phyloP scores from a whole-genome alignment of 495 filamentous ascomycete genomes.

The Penicillium lividum region DNA sequence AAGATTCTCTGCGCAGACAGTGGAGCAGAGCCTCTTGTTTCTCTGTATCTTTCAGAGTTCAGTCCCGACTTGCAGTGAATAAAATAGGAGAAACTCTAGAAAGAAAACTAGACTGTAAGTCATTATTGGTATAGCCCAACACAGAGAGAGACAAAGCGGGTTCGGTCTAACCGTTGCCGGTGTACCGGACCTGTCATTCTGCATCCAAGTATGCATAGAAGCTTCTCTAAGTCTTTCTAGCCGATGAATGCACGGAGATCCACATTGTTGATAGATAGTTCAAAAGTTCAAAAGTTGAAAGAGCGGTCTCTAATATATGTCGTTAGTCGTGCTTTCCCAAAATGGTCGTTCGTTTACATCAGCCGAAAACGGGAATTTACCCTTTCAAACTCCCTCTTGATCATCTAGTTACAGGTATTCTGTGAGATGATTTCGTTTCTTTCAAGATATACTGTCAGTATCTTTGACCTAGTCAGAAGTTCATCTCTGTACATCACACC shows the following conservation, averaged over 20 bases:
- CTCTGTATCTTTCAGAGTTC: background rate
- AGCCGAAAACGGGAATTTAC: background rate
- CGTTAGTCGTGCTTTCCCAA: background rate
- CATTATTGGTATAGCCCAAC: conserved; percentile 13
- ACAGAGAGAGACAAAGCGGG: conserved; percentile 10
- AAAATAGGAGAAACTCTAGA: conserved; percentile 20
- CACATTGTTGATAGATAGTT: too few relatives aligned
- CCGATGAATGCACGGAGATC: background rate
- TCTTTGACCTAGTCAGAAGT: conserved; percentile 26
- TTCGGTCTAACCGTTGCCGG: conserved; percentile 23
- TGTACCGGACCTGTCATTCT: conserved; percentile 23
- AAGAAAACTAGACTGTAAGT: conserved; percentile 18
- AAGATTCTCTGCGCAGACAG: background rate
- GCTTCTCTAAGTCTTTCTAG: conserved; percentile 27
- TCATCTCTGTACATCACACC: conserved; percentile 21
- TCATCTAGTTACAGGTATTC: background rate
- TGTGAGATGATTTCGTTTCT: conserved; percentile 1
- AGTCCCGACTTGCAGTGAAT: conserved; percentile 2
- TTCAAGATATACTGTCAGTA: background rate
- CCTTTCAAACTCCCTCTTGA: background rate
- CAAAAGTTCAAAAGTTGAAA: conserved; percentile 2
- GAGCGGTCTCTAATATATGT: conserved; percentile 13
- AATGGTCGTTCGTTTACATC: background rate
- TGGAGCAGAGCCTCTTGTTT: background rate
- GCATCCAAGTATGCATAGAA: conserved; percentile 47